Evolutionary conservation across 257 asterid genomes (phyloP).

Genomic region (Salvia rosmarinus): DNA sequence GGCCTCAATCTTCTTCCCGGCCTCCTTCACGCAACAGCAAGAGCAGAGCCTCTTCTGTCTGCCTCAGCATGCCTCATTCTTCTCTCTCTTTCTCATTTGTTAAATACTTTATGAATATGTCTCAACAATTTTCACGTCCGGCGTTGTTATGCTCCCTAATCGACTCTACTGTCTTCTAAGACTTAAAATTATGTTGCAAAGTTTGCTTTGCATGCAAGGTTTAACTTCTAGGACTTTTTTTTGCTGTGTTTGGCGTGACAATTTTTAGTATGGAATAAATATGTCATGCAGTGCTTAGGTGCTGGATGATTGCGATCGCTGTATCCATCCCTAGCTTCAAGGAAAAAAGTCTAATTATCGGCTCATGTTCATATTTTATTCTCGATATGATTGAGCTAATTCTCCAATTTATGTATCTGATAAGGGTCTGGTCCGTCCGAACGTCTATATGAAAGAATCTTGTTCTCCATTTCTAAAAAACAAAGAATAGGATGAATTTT

Average conservation of each 20-base stretch:
- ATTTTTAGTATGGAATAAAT: neutral
- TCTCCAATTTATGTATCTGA: neutral
- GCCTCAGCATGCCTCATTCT: no score
- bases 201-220: constrained; percentile 4
- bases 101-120: neutral
- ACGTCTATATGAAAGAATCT: neutral
- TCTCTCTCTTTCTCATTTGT: neutral
- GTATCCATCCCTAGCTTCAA: constrained; percentile 12
- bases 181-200: neutral
- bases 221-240: constrained; percentile 8
- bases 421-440: neutral
- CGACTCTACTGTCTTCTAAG: no score
- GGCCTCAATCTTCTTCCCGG: no score
- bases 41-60: no score
- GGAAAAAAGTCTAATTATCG: neutral
- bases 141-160: neutral
- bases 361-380: constrained; percentile 10
- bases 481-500: neutral
- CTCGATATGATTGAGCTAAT: neutral
- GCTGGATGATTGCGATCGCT: neutral
- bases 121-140: neutral
- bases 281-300: neutral
- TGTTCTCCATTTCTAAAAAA: neutral
- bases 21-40: no score
- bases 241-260: neutral